Conservation (phyloP, 345 rosid species). For the Linum trigynum region DNA sequence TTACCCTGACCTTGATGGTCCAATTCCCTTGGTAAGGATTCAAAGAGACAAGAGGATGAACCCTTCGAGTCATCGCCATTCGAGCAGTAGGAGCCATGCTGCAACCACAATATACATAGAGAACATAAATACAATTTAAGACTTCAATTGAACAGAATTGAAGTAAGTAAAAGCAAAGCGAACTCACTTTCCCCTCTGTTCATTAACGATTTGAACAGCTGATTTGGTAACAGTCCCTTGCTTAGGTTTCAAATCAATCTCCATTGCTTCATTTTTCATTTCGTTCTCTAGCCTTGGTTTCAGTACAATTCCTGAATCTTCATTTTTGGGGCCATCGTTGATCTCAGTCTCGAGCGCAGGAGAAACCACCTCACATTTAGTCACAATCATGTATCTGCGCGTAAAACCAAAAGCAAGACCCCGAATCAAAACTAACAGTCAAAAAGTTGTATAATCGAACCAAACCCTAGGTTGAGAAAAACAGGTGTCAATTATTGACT, state of each 20-base stretch:
- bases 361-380: constrained; percentile 62
- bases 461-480: not conserved
- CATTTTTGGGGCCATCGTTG: constrained; percentile 19
- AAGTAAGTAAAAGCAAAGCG: not conserved
- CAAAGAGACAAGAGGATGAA: constrained; percentile 83
- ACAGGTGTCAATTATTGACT: constrained; percentile 35
- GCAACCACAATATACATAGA: constrained; percentile 7
- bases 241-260: constrained; percentile 56
- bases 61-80: constrained; percentile 84
- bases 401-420: not conserved
- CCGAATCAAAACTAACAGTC: not conserved
- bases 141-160: not conserved
- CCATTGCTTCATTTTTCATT: constrained; percentile 19
- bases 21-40: constrained; percentile 95
- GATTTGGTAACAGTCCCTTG: constrained; percentile 58
- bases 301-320: constrained; percentile 17
- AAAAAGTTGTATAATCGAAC: not conserved
- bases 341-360: constrained; percentile 63
- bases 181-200: constrained; percentile 63
- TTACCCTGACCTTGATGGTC: constrained; percentile 87
- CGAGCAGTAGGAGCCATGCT: constrained; percentile 81
- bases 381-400: constrained; percentile 58
- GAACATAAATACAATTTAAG: not conserved
- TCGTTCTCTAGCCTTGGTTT: constrained; percentile 45
- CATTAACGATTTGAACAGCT: constrained; percentile 71